Evolutionary conservation across 2,329 filamentous ascomycete genomes (phyloP).

Genomic region (Hypoxylon rubiginosum): DNA sequence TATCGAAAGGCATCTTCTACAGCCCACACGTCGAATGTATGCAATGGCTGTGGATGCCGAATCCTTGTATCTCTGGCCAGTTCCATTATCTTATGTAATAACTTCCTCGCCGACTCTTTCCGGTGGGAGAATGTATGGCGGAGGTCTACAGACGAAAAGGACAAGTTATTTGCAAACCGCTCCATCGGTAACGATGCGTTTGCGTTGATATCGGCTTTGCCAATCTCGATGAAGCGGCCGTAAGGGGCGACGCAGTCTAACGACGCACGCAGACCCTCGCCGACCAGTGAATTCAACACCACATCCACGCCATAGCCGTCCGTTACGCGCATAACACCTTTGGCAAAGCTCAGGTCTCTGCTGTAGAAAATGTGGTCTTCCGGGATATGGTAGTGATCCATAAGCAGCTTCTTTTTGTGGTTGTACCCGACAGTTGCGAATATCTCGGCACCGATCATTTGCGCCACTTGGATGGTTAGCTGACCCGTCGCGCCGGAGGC

Average conservation of each 20-base stretch:
- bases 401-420: constrained; percentile 18
- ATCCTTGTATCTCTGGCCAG: background rate
- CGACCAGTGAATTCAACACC: constrained; percentile 36
- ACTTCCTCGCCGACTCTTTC: background rate
- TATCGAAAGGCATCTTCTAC: constrained; percentile 31
- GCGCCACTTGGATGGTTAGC: constrained; percentile 10
- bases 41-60: constrained; percentile 6
- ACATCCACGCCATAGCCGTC: constrained; percentile 37
- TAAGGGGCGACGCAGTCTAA: constrained; percentile 24
- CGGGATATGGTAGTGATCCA: background rate
- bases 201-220: constrained; percentile 52
- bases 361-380: constrained; percentile 37
- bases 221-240: constrained; percentile 25
- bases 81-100: background rate
- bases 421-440: constrained; percentile 18
- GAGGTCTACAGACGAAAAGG: constrained; percentile 23
- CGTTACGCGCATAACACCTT: constrained; percentile 25
- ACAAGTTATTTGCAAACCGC: background rate
- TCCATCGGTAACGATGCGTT: constrained; percentile 41
- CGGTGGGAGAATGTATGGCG: background rate
- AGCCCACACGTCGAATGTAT: constrained; percentile 5
- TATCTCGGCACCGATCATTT: constrained; percentile 7
- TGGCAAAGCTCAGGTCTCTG: constrained; percentile 30
- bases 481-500: constrained; percentile 16
- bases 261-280: constrained; percentile 6